Conservation (phyloP, 1,139 yeast species). For the Wickerhamomyces sp. region DNA sequence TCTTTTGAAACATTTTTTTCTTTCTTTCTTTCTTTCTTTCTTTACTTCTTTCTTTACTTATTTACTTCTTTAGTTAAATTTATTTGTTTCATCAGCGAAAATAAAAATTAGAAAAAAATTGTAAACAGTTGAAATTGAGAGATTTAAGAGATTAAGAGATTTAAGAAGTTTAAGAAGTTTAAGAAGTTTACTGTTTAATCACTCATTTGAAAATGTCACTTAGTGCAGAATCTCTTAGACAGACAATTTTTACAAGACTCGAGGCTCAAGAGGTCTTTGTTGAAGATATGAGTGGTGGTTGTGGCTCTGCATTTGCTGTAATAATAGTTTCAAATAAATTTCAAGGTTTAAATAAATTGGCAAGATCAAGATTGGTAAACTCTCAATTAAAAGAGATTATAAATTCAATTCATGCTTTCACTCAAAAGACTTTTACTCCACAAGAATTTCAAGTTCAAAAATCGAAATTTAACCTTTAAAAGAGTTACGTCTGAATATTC, state of each 20-base stretch:
- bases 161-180: too few relatives aligned
- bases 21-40: too few relatives aligned
- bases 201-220: too few relatives aligned
- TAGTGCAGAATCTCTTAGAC: constrained; percentile 35
- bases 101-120: neutral
- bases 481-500: too few relatives aligned
- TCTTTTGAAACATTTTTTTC: too few relatives aligned
- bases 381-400: constrained; percentile 75
- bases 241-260: constrained; percentile 44
- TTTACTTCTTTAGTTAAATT: neutral
- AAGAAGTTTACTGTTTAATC: too few relatives aligned
- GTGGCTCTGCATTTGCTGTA: constrained; percentile 83
- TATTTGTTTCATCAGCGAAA: neutral
- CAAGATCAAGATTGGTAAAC: constrained; percentile 85
- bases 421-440: constrained; percentile 78
- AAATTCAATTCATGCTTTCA: constrained; percentile 85
- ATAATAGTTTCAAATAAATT: constrained; percentile 77
- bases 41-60: too few relatives aligned
- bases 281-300: constrained; percentile 65
- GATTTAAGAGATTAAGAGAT: too few relatives aligned
- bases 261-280: constrained; percentile 54
- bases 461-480: constrained; percentile 18
- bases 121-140: too few relatives aligned
- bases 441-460: constrained; percentile 52
- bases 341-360: constrained; percentile 75